A percentile compares a stretch with the other conserved stretches of the same genome.
These are phyloP conservation scores for Biscogniauxia marginata DNA, from an alignment of 2,329 filamentous ascomycete species.

Conservation along the genomic window DNA sequence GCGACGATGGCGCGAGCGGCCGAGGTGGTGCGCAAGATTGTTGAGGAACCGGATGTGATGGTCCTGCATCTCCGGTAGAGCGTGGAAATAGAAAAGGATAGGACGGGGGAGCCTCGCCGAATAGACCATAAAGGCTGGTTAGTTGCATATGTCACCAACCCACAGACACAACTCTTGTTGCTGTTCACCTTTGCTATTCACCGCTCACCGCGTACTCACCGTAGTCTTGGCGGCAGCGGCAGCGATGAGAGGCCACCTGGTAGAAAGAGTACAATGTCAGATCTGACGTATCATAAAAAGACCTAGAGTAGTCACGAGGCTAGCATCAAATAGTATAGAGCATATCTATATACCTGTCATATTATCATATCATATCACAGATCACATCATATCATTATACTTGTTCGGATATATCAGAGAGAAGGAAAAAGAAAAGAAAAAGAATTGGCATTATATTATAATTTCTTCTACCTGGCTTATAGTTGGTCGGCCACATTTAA, in stretches of 20 bases:
- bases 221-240: background rate
- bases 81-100: background rate
- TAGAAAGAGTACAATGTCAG: background rate
- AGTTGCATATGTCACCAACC: too few species aligned
- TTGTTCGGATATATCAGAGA: background rate
- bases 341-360: conserved; percentile 1
- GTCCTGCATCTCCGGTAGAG: conserved; percentile 72
- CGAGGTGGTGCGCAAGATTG: conserved; percentile 70
- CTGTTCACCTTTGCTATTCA: background rate
- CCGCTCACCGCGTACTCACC: background rate
- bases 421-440: background rate
- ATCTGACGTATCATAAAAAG: conserved; percentile 1
- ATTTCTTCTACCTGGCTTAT: too few species aligned
- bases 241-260: background rate
- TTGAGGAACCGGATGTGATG: conserved; percentile 88
- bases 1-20: conserved; percentile 92
- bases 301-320: conserved; percentile 15
- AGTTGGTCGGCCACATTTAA: too few species aligned
- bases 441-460: background rate
- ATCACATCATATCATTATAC: background rate
- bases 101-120: background rate
- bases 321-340: conserved; percentile 11
- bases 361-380: background rate
- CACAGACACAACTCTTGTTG: too few species aligned
- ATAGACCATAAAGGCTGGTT: background rate